Evolutionary conservation across 306 rosid genomes (phyloP).

Genomic region (Ormosia emarginata): DNA sequence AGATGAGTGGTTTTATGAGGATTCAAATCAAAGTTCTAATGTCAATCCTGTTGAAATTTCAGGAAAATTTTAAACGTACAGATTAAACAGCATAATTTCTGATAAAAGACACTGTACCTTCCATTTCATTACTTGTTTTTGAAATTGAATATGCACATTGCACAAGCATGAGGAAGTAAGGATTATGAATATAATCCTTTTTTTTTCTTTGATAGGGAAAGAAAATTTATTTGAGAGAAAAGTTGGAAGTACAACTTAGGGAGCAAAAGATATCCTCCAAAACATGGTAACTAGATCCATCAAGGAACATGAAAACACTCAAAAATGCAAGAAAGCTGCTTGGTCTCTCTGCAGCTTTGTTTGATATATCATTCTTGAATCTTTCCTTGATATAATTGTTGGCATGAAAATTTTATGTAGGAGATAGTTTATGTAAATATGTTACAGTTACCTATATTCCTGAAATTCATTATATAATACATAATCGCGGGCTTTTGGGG

Average conservation of each 20-base stretch:
- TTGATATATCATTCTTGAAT: no score
- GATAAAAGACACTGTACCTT: background rate
- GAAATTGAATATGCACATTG: background rate
- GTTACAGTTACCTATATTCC: no score
- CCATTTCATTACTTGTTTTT: background rate
- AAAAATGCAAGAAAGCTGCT: background rate
- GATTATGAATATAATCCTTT: background rate
- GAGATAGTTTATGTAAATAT: background rate
- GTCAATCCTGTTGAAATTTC: slow-evolving; percentile 33
- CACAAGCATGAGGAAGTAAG: background rate
- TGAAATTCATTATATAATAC: no score
- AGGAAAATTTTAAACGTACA: slow-evolving; percentile 48
- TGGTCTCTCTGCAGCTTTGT: background rate
- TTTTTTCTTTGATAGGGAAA: background rate
- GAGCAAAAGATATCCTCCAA: background rate
- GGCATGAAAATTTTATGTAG: background rate
- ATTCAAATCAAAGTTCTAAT: slow-evolving; percentile 30
- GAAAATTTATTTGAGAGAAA: background rate
- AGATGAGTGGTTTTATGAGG: slow-evolving; percentile 61
- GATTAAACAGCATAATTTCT: background rate
- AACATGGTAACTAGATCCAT: background rate
- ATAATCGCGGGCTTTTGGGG: no score
- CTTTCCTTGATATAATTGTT: background rate
- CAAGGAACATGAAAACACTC: background rate
- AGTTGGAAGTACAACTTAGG: background rate